These are phyloP conservation scores for Reutealis trisperma DNA, from an alignment of 345 rosid genomes.

Conservation along the genomic window DNA sequence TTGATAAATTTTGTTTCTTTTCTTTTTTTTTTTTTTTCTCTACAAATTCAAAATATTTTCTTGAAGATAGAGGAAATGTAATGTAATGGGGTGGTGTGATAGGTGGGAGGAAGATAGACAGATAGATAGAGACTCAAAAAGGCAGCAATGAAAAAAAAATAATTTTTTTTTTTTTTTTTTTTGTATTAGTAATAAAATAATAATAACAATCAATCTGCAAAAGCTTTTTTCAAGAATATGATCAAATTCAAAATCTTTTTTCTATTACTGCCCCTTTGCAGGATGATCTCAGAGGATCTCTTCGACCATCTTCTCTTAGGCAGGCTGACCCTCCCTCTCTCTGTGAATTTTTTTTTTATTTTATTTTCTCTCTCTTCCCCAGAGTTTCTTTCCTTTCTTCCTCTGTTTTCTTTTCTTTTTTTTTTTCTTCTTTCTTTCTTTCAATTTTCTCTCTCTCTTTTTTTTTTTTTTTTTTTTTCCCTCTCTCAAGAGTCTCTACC, in stretches of 20 bases:
- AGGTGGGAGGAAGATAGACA: slow-evolving; percentile 16
- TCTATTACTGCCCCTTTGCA: slow-evolving; percentile 51
- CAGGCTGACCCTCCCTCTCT: slow-evolving; percentile 23
- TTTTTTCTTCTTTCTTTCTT: background rate
- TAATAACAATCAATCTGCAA: background rate
- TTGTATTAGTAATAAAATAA: background rate
- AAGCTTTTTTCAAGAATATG: background rate
- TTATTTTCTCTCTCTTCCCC: slow-evolving; percentile 6
- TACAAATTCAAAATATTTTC: background rate
- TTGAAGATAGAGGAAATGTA: slow-evolving; percentile 14
- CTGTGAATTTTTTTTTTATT: background rate
- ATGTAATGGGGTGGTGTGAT: slow-evolving; percentile 17
- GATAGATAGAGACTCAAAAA: slow-evolving; percentile 39
- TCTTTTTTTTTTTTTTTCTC: background rate
- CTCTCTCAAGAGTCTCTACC: slow-evolving; percentile 12
- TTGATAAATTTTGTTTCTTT: background rate
- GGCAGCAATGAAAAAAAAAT: slow-evolving; percentile 43
- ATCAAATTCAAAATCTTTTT: slow-evolving; percentile 11
- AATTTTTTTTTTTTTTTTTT: background rate
- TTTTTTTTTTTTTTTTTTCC: background rate
- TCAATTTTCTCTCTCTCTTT: background rate
- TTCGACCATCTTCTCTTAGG: slow-evolving; percentile 54
- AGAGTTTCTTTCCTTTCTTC: slow-evolving; percentile 8
- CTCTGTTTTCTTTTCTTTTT: background rate
- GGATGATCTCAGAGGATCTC: slow-evolving; percentile 82